Conservation (phyloP, 2,329 filamentous ascomycete species). For the Pseudocercospora ulei region DNA sequence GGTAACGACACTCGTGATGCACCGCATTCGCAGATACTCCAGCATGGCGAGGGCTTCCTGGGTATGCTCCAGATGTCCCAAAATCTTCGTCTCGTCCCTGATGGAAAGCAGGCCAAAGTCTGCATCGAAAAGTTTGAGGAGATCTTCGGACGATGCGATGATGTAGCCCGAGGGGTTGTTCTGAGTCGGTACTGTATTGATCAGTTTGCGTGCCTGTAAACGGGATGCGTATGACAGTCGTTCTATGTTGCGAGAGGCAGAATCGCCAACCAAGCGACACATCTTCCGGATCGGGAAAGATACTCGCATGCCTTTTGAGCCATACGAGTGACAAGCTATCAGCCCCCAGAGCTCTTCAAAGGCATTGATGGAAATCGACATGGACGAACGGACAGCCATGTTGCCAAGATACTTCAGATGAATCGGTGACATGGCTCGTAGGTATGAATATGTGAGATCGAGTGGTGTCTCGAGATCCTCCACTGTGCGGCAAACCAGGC, state of each 20-base stretch:
- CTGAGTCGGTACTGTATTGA: slow-evolving; percentile 72
- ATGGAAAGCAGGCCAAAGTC: slow-evolving; percentile 82
- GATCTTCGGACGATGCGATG: slow-evolving; percentile 75
- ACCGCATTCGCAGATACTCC: slow-evolving; percentile 71
- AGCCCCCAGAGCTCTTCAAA: slow-evolving; percentile 80
- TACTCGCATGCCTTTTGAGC: slow-evolving; percentile 69
- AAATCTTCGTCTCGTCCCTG: slow-evolving; percentile 74
- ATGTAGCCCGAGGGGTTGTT: slow-evolving; percentile 83
- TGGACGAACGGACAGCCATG: slow-evolving; percentile 86
- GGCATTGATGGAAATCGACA: slow-evolving; percentile 87
- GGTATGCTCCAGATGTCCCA: slow-evolving; percentile 63
- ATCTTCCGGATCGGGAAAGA: slow-evolving; percentile 87
- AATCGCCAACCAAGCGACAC: slow-evolving; percentile 79
- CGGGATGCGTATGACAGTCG: slow-evolving; percentile 75
- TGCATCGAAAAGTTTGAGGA: slow-evolving; percentile 73
- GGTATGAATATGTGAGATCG: slow-evolving; percentile 74
- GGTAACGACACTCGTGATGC: slow-evolving; percentile 62
- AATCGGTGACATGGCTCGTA: slow-evolving; percentile 83
- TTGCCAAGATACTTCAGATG: slow-evolving; percentile 78
- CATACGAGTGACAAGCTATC: slow-evolving; percentile 78
- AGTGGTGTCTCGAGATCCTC: slow-evolving; percentile 65
- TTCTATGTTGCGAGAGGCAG: slow-evolving; percentile 77
- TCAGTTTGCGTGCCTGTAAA: slow-evolving; percentile 75
- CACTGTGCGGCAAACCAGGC: slow-evolving; percentile 66
- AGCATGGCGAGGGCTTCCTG: slow-evolving; percentile 77